phyloP scores from a whole-genome alignment of 108 stramenopile genomes.

The Cyclotella distinguenda region DNA sequence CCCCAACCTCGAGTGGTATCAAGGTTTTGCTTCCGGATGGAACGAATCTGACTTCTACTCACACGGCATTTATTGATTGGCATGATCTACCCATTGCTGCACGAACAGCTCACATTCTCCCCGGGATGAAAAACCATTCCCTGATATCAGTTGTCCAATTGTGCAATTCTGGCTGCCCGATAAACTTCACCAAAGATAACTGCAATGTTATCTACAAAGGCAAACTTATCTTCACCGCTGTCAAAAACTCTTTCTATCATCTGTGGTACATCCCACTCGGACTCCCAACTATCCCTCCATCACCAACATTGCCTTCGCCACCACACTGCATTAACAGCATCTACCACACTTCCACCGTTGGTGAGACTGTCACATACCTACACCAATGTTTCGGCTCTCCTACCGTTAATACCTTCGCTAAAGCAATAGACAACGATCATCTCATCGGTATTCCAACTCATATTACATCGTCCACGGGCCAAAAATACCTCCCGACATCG shows the following conservation, averaged over 20 bases:
- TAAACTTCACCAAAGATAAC: background rate
- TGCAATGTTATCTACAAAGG: background rate
- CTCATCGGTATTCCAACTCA: too few species aligned
- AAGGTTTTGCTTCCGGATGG: too few species aligned
- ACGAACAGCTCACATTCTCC: too few species aligned
- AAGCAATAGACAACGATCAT: too few species aligned
- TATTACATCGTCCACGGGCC: background rate
- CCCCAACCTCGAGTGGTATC: too few species aligned
- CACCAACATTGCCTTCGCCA: background rate
- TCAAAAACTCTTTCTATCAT: background rate
- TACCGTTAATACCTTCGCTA: too few species aligned
- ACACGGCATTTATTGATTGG: too few species aligned
- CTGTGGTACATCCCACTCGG: conserved; percentile 4
- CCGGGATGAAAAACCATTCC: background rate
- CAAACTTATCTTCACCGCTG: background rate
- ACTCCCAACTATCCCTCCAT: too few species aligned
- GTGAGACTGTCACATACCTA: background rate
- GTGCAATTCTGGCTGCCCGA: background rate
- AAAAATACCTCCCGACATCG: background rate
- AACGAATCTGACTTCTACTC: too few species aligned
- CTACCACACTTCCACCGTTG: background rate
- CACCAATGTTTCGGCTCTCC: too few species aligned
- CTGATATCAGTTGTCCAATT: background rate
- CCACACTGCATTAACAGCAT: background rate
- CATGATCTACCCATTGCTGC: too few species aligned